These are phyloP conservation scores for Rhytidiadelphus loreus DNA, from an alignment of 225 moss, liverwort and hornwort species.

Conservation along the genomic window DNA sequence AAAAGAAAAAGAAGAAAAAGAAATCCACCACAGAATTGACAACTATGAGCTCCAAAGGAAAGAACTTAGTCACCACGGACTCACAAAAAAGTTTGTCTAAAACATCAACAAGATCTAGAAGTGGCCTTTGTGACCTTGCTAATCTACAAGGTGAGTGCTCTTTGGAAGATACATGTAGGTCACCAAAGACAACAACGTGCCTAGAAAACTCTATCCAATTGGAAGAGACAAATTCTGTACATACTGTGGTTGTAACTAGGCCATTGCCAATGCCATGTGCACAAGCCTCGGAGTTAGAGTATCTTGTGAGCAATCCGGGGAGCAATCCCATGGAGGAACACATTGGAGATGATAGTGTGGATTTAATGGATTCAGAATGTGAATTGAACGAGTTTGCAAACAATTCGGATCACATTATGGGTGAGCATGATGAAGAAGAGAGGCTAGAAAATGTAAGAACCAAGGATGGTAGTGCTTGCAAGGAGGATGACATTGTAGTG, in stretches of 20 bases:
- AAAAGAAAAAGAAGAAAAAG: neutral
- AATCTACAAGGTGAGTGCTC: neutral
- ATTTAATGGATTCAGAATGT: neutral
- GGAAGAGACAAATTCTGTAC: neutral
- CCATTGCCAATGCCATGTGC: accelerated
- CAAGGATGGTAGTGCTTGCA: neutral
- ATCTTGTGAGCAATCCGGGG: accelerated
- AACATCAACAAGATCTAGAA: neutral
- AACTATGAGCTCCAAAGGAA: neutral
- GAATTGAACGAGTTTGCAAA: neutral
- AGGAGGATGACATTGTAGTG: neutral
- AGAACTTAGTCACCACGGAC: neutral
- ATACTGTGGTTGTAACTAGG: accelerated
- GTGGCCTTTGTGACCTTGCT: neutral
- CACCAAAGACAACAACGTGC: neutral
- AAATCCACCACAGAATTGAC: neutral
- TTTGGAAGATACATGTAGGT: neutral
- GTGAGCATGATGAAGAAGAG: neutral
- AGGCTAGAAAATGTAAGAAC: neutral
- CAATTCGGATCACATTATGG: neutral
- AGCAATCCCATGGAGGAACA: neutral
- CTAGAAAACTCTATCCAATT: neutral
- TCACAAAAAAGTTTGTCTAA: neutral
- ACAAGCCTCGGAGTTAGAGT: neutral
- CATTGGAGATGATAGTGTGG: neutral